A percentile compares a stretch with the other conserved stretches of the same genome.
These are phyloP conservation scores for Pseudognaphalium luteoalbum DNA, from an alignment of 129 eudicot genomes.

Conservation along the genomic window DNA sequence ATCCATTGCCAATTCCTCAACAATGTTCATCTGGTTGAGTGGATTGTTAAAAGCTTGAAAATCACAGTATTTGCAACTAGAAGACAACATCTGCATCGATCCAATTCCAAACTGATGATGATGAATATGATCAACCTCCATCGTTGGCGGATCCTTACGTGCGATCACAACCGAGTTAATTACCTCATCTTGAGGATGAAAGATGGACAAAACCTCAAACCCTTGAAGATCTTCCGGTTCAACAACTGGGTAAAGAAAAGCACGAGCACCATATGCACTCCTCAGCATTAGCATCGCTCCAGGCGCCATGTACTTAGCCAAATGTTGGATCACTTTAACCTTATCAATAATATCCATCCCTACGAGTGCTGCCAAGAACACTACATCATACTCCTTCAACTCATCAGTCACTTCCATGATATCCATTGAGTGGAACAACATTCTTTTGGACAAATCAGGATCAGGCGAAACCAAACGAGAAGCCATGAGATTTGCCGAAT, in stretches of 20 bases:
- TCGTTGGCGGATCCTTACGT: conserved; percentile 36
- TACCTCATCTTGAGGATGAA: conserved; percentile 85
- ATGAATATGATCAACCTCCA: conserved; percentile 27
- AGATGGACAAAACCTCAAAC: conserved; percentile 78
- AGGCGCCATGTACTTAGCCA: conserved; percentile 69
- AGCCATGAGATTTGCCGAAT: conserved; percentile 66
- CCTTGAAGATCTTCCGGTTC: conserved; percentile 72
- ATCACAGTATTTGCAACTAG: conserved; percentile 70
- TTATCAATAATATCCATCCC: conserved; percentile 80
- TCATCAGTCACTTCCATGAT: conserved; percentile 60
- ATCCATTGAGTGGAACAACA: conserved; percentile 61
- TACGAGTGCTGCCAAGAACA: conserved; percentile 85
- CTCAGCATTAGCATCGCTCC: conserved; percentile 74
- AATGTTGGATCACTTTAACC: conserved; percentile 53
- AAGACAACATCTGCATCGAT: conserved; percentile 25
- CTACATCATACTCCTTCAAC: conserved; percentile 64
- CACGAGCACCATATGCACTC: conserved; percentile 93
- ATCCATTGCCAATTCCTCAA: conserved; percentile 68
- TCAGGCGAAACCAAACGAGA: conserved; percentile 53
- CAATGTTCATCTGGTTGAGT: conserved; percentile 46
- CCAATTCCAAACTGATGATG: conserved; percentile 43
- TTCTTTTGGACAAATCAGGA: conserved; percentile 57
- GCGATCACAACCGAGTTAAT: conserved; percentile 87
- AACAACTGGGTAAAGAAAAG: conserved; percentile 83
- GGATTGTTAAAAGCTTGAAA: conserved; percentile 49